A percentile compares a stretch with the other conserved stretches of the same genome.
phyloP scores from a whole-genome alignment of 768 basidiomycete genomes.

The Infundibulicybe gibba region DNA sequence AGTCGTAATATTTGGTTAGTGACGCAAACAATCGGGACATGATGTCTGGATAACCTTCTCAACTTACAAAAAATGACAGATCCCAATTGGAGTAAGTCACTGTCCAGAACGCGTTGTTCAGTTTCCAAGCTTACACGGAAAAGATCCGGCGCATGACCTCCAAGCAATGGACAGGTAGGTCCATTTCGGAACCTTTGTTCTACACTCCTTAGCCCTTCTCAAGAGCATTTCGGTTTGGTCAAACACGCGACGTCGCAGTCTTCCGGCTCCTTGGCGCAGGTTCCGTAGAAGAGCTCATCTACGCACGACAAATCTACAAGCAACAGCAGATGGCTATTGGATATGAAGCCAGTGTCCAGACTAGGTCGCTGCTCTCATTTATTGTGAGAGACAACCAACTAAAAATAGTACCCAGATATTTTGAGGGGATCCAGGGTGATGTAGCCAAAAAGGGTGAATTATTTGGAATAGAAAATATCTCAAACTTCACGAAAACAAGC shows the following conservation, averaged over 20 bases:
- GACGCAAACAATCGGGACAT: neutral
- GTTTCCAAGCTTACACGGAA: conserved; percentile 1
- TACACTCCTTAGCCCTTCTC: neutral
- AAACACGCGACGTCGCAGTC: conserved; percentile 81
- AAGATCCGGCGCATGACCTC: conserved; percentile 94
- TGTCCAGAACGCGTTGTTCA: neutral
- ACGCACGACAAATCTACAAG: conserved; percentile 88
- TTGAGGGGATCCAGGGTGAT: conserved; percentile 81
- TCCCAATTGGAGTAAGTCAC: conserved; percentile 87
- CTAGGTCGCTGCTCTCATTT: conserved; percentile 44
- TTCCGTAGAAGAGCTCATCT: conserved; percentile 84
- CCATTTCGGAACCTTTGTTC: neutral
- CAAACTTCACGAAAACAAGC: conserved; percentile 62
- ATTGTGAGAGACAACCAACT: neutral
- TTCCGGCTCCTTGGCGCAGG: conserved; percentile 84
- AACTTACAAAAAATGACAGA: conserved; percentile 38
- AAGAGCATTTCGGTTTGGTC: conserved; percentile 81
- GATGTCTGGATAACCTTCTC: too few relatives aligned
- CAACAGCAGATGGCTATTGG: conserved; percentile 93
- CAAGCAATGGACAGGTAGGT: conserved; percentile 79
- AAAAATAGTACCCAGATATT: conserved; percentile 46
- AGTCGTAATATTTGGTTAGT: conserved; percentile 84
- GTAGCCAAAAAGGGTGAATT: conserved; percentile 73
- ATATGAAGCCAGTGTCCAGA: conserved; percentile 81
- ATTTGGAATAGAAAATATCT: conserved; percentile 85